Evolutionary conservation across 129 eudicot genomes (phyloP), one percentile per base, ranked within the genome.

Genomic region (Dittrichia graveolens): DNA sequence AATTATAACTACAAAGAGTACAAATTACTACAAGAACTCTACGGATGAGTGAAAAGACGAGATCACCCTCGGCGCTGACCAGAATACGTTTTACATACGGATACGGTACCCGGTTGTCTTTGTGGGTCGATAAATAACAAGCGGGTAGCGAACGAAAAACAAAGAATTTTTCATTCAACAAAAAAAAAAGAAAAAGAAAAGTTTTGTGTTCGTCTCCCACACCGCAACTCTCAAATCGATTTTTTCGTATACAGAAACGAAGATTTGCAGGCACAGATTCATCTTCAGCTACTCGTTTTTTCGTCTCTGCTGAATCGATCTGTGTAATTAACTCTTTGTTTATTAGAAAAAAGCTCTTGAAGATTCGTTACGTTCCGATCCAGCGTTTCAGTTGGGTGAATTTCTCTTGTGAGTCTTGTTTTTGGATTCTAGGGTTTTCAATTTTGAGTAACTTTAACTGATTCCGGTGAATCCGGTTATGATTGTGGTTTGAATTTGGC

Each of bases 181-280:
- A 72, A 72, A 44, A 53, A 41, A 14, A 19, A 6, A 65, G 41
- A 70, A 35, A 46, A 65, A 65, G 42, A 7, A 56, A 56, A 37
- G 34, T 78, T 50, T 13, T 71, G 72, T 78, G 67, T 78, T 78
- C 81, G 72, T 78, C 82, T 71, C 82, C 82, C 64, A 61, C 82
- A 78, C 82, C 82, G 76, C 72, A 78, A 78, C 81, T 78, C 82
- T 78, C 77, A 75, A 75, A 75, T 75, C 79, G 56, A 55, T 75
- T 64, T 75, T 24, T 54, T 53, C 16, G 14, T 41, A 5, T 45
- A 58, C 58, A 59, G 46, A 46, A 34, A 60, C 48, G 34, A 58
- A 35, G 65, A 63, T 75, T 75, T 43, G 52, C 44, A 52, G 69
- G 52, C 66, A 35, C 34, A 77, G 54, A 78, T 60, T 47, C 72